Percentiles rank a stretch among this genome's conserved stretches.
These are phyloP conservation scores for Athelia psychrophila DNA, from an alignment of 1,284 basidiomycete genomes.

Conservation along the genomic window DNA sequence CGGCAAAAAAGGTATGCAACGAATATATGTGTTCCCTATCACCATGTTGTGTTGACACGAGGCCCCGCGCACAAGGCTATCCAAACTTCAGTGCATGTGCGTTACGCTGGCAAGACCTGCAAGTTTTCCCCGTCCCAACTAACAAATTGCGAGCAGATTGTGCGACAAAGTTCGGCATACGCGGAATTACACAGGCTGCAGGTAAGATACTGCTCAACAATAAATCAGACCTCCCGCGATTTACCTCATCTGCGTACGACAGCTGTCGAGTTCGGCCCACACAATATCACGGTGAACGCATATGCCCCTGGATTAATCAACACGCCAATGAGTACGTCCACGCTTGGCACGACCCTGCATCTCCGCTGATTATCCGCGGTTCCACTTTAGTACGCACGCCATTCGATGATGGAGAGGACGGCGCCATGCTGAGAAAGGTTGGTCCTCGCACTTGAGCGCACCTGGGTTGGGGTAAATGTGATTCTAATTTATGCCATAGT, in stretches of 20 bases:
- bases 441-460: background rate
- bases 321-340: constrained; percentile 28
- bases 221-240: too few relatives aligned
- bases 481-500: background rate
- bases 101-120: background rate
- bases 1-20: constrained; percentile 31
- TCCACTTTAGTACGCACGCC: too few relatives aligned
- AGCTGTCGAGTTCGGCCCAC: constrained; percentile 37
- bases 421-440: background rate
- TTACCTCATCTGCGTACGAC: constrained; percentile 8
- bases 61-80: background rate
- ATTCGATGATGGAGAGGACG: background rate
- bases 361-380: too few relatives aligned
- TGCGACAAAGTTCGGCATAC: constrained; percentile 27
- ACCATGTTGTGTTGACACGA: background rate
- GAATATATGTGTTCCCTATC: background rate
- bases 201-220: constrained; percentile 10
- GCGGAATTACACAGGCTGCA: constrained; percentile 21
- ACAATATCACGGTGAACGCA: constrained; percentile 48
- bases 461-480: too few relatives aligned
- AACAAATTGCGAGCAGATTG: constrained; percentile 19
- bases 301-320: constrained; percentile 45
- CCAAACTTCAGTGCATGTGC: background rate
- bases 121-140: background rate
- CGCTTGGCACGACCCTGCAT: too few relatives aligned